These are phyloP conservation scores for Clitopilus passeckerianus DNA, from an alignment of 768 basidiomycete genomes.

Conservation along the genomic window DNA sequence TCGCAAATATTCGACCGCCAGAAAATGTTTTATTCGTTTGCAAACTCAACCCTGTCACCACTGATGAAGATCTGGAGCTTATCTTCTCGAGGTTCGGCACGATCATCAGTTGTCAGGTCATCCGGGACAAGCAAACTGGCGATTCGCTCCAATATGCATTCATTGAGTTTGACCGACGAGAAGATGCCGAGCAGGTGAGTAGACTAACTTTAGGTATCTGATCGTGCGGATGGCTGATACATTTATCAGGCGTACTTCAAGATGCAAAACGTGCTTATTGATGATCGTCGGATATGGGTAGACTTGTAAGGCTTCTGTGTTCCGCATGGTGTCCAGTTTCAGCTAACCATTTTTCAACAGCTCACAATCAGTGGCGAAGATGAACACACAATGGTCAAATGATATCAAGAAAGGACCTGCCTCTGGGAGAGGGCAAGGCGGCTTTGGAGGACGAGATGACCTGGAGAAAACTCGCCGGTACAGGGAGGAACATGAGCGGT, in stretches of 20 bases:
- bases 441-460: conserved; percentile 72
- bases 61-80: conserved; percentile 93
- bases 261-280: conserved; percentile 98
- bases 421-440: conserved; percentile 26
- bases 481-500: conserved; percentile 34
- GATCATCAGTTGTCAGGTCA: conserved; percentile 97
- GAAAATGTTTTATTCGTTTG: conserved; percentile 99
- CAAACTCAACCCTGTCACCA: conserved; percentile 94
- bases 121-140: conserved; percentile 91
- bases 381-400: conserved; percentile 83
- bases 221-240: background rate
- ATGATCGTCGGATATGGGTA: conserved; percentile 98
- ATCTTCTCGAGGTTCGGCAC: conserved; percentile 95
- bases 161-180: conserved; percentile 93
- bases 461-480: conserved; percentile 71
- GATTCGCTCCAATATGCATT: conserved; percentile 98
- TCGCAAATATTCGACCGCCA: conserved; percentile 95
- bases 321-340: conserved; percentile 3
- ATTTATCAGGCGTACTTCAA: conserved; percentile 86
- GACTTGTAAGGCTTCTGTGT: conserved; percentile 69
- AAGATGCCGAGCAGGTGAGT: conserved; percentile 88
- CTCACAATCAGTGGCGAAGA: conserved; percentile 91
- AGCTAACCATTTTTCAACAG: conserved; percentile 30
- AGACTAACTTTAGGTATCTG: background rate
- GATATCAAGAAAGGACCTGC: conserved; percentile 51